phyloP scores from a whole-genome alignment of 257 asterid genomes.

The Nyctanthes arbortristis region DNA sequence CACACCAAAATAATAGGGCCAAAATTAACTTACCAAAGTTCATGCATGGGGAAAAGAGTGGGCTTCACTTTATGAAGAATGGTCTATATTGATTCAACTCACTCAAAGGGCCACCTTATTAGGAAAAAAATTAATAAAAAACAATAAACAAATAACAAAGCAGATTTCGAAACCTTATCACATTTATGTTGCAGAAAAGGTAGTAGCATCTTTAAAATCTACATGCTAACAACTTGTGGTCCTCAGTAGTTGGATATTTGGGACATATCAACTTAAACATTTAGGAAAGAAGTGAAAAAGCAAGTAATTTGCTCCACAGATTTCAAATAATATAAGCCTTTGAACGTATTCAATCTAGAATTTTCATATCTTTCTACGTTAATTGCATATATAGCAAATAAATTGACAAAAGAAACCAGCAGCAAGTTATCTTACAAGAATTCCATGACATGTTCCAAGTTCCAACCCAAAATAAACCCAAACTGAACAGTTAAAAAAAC shows the following conservation, averaged over 20 bases:
- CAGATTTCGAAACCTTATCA: slow-evolving; percentile 30
- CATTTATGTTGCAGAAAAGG: slow-evolving; percentile 24
- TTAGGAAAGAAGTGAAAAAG: not conserved
- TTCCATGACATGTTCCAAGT: not conserved
- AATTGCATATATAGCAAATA: not conserved
- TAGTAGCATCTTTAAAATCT: slow-evolving; percentile 29
- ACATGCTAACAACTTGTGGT: slow-evolving; percentile 34
- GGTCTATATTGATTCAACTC: slow-evolving; percentile 20
- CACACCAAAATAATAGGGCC: slow-evolving; percentile 13
- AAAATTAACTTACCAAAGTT: slow-evolving; percentile 31
- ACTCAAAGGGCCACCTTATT: slow-evolving; percentile 24
- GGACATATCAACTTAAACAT: slow-evolving; percentile 18
- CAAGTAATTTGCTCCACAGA: not conserved
- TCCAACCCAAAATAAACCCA: not conserved
- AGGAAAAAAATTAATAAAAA: not conserved
- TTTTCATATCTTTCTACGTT: not conserved
- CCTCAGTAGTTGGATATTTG: slow-evolving; percentile 20
- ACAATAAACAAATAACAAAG: not conserved
- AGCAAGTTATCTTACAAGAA: no score
- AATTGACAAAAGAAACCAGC: not conserved
- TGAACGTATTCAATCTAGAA: not conserved
- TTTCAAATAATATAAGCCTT: not conserved
- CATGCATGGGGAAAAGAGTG: slow-evolving; percentile 39
- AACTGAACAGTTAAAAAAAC: not conserved
- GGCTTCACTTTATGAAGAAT: slow-evolving; percentile 39